These are phyloP conservation scores for Entomophthora muscae DNA, from an alignment of 371 early-diverging fungal species.

Conservation along the genomic window DNA sequence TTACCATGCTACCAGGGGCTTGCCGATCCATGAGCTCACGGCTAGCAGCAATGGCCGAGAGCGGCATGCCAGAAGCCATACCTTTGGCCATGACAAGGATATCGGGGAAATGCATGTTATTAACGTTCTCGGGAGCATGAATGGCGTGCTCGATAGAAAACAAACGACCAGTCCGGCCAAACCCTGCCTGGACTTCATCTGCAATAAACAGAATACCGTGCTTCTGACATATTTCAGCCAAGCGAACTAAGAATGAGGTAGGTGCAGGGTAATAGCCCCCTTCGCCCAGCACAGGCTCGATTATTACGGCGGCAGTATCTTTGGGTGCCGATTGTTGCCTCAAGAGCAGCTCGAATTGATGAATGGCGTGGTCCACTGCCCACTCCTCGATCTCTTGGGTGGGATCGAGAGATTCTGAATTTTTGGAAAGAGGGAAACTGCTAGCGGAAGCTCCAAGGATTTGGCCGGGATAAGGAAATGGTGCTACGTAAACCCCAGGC, in stretches of 20 bases:
- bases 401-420: constrained; percentile 20
- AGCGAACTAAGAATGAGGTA: constrained; percentile 35
- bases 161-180: constrained; percentile 64
- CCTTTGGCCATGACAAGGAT: constrained; percentile 35
- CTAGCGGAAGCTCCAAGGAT: neutral
- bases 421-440: constrained; percentile 20
- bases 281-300: constrained; percentile 71
- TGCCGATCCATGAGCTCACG: constrained; percentile 25
- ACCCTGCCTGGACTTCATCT: constrained; percentile 74
- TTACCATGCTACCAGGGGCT: constrained; percentile 23
- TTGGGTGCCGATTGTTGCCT: constrained; percentile 25
- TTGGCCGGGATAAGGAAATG: constrained; percentile 28
- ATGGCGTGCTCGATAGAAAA: constrained; percentile 24
- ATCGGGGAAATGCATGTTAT: constrained; percentile 20
- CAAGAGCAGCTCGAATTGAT: constrained; percentile 24
- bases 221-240: constrained; percentile 40
- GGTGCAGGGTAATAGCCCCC: constrained; percentile 70
- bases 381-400: constrained; percentile 16
- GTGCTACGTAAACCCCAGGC: constrained; percentile 32
- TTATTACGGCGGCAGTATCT: constrained; percentile 46
- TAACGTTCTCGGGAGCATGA: neutral
- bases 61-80: constrained; percentile 29
- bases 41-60: constrained; percentile 24
- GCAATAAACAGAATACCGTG: constrained; percentile 53
- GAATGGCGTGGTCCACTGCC: constrained; percentile 24